A percentile compares a stretch with the other conserved stretches of the same genome.
phyloP scores from a whole-genome alignment of 345 rosid genomes.

The Angophora floribunda region DNA sequence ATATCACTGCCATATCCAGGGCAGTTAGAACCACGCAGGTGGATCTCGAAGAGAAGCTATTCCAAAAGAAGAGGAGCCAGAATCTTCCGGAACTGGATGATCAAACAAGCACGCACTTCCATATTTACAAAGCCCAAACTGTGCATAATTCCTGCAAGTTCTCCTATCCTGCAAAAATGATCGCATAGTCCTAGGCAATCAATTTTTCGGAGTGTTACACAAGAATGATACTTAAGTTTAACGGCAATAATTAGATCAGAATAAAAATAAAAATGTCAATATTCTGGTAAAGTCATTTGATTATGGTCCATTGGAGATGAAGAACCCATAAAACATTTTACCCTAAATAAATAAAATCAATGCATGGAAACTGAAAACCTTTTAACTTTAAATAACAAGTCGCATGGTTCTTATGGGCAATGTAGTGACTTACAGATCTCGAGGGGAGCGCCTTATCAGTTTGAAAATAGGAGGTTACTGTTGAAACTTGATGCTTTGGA shows the following conservation, averaged over 20 bases:
- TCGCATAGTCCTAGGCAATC: background rate
- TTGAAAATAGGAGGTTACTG: constrained; percentile 1
- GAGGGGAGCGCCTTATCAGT: constrained; percentile 25
- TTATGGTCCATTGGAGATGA: background rate
- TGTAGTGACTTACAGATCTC: constrained; percentile 23
- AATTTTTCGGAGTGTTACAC: background rate
- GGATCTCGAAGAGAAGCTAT: background rate
- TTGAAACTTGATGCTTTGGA: constrained; percentile 19
- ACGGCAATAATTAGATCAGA: background rate
- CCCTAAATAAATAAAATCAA: background rate
- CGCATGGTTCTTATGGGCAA: background rate
- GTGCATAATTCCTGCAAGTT: constrained; percentile 17
- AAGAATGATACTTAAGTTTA: background rate
- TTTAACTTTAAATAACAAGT: background rate
- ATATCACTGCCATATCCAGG: background rate
- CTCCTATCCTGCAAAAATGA: constrained; percentile 2
- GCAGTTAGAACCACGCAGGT: background rate
- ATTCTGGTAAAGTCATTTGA: background rate
- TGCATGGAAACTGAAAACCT: background rate
- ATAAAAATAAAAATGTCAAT: background rate
- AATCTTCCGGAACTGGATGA: constrained; percentile 9
- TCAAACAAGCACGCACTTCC: constrained; percentile 31
- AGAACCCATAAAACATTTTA: background rate
- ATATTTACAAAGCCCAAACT: constrained; percentile 32
- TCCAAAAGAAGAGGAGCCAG: background rate